Evolutionary conservation across 345 rosid genomes (phyloP), one percentile per base, ranked within the genome.

Genomic region (Rhodamnia argentea): DNA sequence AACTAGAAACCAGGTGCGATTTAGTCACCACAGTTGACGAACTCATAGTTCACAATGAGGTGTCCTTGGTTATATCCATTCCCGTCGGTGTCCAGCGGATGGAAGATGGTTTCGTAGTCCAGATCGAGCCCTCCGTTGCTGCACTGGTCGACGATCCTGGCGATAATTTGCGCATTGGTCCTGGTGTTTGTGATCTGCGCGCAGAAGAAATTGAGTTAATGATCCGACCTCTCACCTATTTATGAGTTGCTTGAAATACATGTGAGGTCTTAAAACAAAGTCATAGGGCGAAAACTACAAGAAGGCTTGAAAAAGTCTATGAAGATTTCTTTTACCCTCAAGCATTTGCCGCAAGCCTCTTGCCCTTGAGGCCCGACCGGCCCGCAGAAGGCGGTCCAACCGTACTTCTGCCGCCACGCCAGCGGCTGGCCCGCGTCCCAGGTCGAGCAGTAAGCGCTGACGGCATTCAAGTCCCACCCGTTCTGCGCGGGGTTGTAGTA

Each of bases 331-430:
- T 3, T n/a, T 60, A 93, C 96, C 87, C 90, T 87, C 55, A 92
- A 86, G 88, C 97, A 93, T 78, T 52, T 90, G 83, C 95, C 94
- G 60, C 97, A 93, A 62, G 95, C 70, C n/a, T 87, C 92, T 76
- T 90, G 93, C 40, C 98, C 98, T 1, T 29, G 90, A 13, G 94
- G 92, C 14, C 96, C 97, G 51, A 20, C 92, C 0, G 96, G 95
- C 5, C 92, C 93, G 16, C 96, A 93, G 29, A 93, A 93, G 57
- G 98, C 94, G 1, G 98, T 93, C 96, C 96, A 92, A 5, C 96
- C 97, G 58, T 93, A 90, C 78, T 86, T 92, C 5, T 84, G 87
- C 18, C 98, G 90, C 98, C 98, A 93, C 10, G 85, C 85, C 56
- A 92, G 86, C 5, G 97, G 94, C 75, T 91, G 89, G 78, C 50